Conservation (phyloP, 306 rosid genomes). For the Quercus parvula region DNA sequence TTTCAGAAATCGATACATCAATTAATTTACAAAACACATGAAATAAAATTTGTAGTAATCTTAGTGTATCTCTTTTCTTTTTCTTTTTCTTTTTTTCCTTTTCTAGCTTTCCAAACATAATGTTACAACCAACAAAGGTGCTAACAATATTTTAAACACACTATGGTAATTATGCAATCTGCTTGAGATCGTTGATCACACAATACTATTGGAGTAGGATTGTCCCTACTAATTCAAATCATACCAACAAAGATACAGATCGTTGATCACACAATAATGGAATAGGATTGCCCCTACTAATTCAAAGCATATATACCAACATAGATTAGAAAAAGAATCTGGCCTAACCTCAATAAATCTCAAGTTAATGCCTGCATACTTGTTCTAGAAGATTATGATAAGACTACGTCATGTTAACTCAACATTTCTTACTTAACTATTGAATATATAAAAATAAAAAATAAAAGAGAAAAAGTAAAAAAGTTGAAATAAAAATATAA, state of each 20-base stretch:
- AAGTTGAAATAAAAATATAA: too few relatives aligned
- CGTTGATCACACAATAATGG: neutral
- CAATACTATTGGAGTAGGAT: neutral
- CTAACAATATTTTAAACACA: neutral
- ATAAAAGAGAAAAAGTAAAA: too few relatives aligned
- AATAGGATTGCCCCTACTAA: neutral
- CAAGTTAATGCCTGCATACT: neutral
- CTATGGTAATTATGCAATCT: neutral
- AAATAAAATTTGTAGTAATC: too few relatives aligned
- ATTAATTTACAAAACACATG: too few relatives aligned
- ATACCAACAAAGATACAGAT: neutral
- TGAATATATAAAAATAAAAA: too few relatives aligned
- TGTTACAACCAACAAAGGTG: neutral
- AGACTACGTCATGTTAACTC: too few relatives aligned
- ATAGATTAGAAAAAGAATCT: slow-evolving; percentile 11
- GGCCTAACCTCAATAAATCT: slow-evolving; percentile 24
- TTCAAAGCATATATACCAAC: neutral
- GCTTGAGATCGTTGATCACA: neutral
- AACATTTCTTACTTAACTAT: too few relatives aligned
- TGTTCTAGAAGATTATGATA: too few relatives aligned
- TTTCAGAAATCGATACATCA: too few relatives aligned
- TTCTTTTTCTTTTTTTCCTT: neutral
- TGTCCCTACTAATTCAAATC: neutral
- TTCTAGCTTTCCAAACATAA: neutral
- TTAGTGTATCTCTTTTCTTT: neutral